A percentile compares a stretch with the other conserved stretches of the same genome.
These are phyloP conservation scores for Fraxinus baroniana DNA, from an alignment of 305 asterid genomes.

Conservation along the genomic window DNA sequence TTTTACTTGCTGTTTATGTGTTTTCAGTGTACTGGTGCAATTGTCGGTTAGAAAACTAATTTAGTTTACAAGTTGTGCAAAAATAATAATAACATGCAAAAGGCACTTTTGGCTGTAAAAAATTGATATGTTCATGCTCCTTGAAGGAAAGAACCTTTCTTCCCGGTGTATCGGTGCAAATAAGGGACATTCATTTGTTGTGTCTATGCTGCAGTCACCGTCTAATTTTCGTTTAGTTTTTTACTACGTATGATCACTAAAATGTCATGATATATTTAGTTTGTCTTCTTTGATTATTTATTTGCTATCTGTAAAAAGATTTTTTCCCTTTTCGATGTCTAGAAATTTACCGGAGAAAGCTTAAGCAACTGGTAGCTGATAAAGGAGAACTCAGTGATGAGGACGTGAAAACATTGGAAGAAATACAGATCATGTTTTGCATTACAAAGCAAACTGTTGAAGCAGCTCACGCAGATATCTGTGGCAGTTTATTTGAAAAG, in stretches of 20 bases:
- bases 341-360: slow-evolving; percentile 91
- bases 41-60: not conserved
- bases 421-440: slow-evolving; percentile 86
- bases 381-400: slow-evolving; percentile 88
- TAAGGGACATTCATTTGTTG: slow-evolving; percentile 10
- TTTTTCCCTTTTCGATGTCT: slow-evolving; percentile 8
- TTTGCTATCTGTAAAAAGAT: slow-evolving; percentile 1
- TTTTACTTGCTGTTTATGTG: not conserved
- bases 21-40: not conserved
- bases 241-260: not conserved
- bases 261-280: not conserved
- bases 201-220: not conserved
- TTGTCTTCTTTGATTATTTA: not conserved
- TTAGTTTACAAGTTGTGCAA: not conserved
- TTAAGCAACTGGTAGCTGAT: slow-evolving; percentile 65
- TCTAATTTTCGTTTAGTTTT: not conserved
- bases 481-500: slow-evolving; percentile 95
- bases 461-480: slow-evolving; percentile 85
- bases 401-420: slow-evolving; percentile 73
- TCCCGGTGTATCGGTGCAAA: not conserved
- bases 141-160: not conserved
- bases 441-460: slow-evolving; percentile 89
- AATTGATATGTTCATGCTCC: not conserved
- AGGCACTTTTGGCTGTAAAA: not conserved
- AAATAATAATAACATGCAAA: not conserved